phyloP scores from a whole-genome alignment of 2,329 filamentous ascomycete genomes.

The Ramularia collo-cygni region DNA sequence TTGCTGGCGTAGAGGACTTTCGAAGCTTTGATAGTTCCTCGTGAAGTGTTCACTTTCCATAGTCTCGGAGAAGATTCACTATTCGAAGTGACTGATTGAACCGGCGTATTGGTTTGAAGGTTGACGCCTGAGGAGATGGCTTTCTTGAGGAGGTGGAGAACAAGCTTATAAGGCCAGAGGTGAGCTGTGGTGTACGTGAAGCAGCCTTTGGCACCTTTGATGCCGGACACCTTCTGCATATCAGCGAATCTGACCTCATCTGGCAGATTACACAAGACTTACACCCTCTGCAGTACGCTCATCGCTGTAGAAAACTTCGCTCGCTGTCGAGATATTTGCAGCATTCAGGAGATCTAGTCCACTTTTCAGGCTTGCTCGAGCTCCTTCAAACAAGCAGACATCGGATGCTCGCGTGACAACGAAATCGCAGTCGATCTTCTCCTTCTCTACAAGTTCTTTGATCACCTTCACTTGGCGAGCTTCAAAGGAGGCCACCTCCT shows the following conservation, averaged over 20 bases:
- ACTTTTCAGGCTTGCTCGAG: conserved; percentile 21
- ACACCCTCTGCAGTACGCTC: conserved; percentile 27
- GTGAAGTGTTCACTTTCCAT: conserved; percentile 18
- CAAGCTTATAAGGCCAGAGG: conserved; percentile 28
- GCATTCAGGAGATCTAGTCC: conserved; percentile 28
- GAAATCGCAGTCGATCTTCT: conserved; percentile 41
- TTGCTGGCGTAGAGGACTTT: conserved; percentile 30
- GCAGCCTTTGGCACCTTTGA: conserved; percentile 33
- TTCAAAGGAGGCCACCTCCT: conserved; percentile 30
- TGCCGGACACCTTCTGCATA: conserved; percentile 28
- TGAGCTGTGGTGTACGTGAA: conserved; percentile 45
- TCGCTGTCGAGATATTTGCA: conserved; percentile 23
- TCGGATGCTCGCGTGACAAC: conserved; percentile 37
- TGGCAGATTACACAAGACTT: conserved; percentile 2
- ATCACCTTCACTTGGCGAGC: conserved; percentile 29
- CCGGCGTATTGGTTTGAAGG: conserved; percentile 66
- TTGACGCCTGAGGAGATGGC: conserved; percentile 50
- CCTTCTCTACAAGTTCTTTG: conserved; percentile 32
- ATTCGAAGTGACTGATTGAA: conserved; percentile 69
- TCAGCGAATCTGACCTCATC: conserved; percentile 2
- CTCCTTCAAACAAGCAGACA: conserved; percentile 30
- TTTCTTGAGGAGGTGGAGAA: conserved; percentile 19
- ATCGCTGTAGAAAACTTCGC: conserved; percentile 26
- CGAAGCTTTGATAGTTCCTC: conserved; percentile 22
- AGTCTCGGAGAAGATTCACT: background rate